Conservation (phyloP, 441 rosid species). For the Viola pubescens region DNA sequence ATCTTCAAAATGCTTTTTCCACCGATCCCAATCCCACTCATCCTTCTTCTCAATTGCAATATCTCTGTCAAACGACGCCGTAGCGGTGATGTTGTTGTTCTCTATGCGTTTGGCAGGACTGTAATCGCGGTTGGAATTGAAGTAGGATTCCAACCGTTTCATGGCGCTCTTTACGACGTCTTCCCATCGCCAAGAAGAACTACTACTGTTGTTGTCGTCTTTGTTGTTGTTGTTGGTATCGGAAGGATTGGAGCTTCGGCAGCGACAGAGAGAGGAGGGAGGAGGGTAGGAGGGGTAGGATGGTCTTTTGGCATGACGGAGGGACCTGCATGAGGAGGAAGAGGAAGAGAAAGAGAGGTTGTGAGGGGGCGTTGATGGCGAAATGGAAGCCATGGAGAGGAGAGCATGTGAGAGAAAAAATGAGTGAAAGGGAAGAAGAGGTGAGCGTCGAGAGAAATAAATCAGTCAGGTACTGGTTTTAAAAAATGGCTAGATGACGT, state of each 20-base stretch:
- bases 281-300: constrained; percentile 28
- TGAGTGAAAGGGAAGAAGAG: constrained; percentile 5
- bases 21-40: constrained; percentile 87
- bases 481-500: no score
- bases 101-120: neutral
- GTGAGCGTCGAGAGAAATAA: neutral
- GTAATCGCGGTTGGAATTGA: constrained; percentile 17
- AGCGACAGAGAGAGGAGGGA: constrained; percentile 22
- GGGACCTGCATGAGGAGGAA: constrained; percentile 13
- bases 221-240: constrained; percentile 3
- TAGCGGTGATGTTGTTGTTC: constrained; percentile 16
- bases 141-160: constrained; percentile 48
- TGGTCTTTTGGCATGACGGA: constrained; percentile 22
- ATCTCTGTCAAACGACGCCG: constrained; percentile 8
- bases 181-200: constrained; percentile 43
- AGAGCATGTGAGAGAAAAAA: neutral
- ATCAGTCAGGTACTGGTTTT: no score
- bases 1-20: constrained; percentile 78
- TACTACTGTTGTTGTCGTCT: neutral
- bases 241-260: constrained; percentile 40
- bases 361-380: constrained; percentile 42
- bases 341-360: constrained; percentile 31
- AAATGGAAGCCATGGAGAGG: constrained; percentile 47
- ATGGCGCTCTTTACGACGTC: constrained; percentile 41
- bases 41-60: constrained; percentile 5